These are phyloP conservation scores for Solanum bulbocastanum DNA, from an alignment of 257 asterid genomes.

Conservation along the genomic window DNA sequence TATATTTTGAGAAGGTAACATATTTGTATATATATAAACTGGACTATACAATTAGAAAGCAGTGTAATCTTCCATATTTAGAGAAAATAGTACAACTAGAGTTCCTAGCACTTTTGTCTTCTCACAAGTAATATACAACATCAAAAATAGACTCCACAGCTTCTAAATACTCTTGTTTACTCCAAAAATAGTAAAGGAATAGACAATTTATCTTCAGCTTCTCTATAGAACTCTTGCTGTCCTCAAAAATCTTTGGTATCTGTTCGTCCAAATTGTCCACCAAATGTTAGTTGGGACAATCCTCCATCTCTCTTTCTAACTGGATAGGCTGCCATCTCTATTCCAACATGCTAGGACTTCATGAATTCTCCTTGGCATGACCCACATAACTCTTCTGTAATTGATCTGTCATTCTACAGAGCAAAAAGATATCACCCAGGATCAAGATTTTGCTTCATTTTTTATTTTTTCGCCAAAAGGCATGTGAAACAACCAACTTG, in stretches of 20 bases:
- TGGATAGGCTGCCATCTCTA: not conserved
- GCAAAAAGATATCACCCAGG: not conserved
- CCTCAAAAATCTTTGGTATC: not conserved
- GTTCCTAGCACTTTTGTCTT: not conserved
- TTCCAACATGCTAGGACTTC: not conserved
- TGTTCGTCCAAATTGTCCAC: not conserved
- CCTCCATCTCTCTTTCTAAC: not conserved
- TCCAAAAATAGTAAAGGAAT: not conserved
- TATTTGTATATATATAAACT: not conserved
- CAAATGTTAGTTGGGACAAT: not conserved
- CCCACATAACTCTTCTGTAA: not conserved
- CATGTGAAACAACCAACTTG: not conserved
- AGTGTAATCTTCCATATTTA: not conserved
- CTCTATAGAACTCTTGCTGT: not conserved
- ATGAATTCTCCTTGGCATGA: not conserved
- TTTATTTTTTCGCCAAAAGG: not conserved
- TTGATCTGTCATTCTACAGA: not conserved
- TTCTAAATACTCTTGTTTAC: not conserved
- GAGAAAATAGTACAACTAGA: not conserved
- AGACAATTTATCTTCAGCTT: not conserved
- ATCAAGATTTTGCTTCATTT: not conserved
- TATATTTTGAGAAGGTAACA: not conserved
- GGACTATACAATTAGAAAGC: not conserved
- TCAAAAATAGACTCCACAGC: not conserved
- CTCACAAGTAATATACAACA: not conserved